phyloP scores from a whole-genome alignment of 192 early-diverging fungal species.

The Linnemannia zychae region DNA sequence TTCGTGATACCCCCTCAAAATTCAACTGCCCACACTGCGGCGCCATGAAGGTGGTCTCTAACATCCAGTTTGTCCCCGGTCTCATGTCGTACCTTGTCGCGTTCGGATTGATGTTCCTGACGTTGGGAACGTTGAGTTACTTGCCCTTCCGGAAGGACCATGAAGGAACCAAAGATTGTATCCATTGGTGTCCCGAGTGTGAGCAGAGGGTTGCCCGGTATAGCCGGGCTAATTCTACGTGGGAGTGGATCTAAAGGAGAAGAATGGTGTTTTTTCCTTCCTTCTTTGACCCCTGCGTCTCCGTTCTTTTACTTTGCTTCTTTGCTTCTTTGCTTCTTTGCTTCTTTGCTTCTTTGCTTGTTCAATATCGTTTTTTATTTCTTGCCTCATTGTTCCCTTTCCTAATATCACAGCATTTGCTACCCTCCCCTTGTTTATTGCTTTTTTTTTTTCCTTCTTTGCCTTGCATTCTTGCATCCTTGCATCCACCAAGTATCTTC shows the following conservation, averaged over 20 bases:
- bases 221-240: constrained; percentile 35
- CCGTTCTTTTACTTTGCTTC: neutral
- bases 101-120: constrained; percentile 47
- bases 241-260: constrained; percentile 42
- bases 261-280: no score
- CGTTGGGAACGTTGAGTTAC: constrained; percentile 31
- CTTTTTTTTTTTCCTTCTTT: neutral
- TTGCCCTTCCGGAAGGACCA: constrained; percentile 39
- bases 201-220: constrained; percentile 26
- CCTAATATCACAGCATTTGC: neutral
- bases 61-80: constrained; percentile 36
- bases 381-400: neutral
- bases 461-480: no score
- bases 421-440: neutral
- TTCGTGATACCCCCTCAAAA: constrained; percentile 38
- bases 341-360: neutral
- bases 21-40: constrained; percentile 52
- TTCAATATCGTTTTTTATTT: neutral
- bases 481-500: no score
- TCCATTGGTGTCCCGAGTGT: constrained; percentile 52
- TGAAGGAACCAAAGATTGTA: constrained; percentile 47
- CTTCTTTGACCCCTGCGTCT: no score
- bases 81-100: constrained; percentile 51
- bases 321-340: neutral
- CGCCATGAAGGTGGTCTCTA: constrained; percentile 44